Evolutionary conservation across 495 filamentous ascomycete genomes (phyloP).

Genomic region (Clohesyomyces aquaticus): DNA sequence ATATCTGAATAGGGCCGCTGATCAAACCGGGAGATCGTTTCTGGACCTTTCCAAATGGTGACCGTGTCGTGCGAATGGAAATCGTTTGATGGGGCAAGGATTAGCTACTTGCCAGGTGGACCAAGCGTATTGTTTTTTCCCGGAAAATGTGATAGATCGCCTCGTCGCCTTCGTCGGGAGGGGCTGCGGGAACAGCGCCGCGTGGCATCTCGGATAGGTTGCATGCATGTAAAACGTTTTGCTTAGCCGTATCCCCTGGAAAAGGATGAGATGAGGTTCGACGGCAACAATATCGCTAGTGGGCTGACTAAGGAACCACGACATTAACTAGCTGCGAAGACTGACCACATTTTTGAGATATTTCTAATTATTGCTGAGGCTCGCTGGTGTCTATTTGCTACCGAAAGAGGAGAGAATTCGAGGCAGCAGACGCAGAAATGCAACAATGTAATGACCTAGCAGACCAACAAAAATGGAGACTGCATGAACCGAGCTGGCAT

Average conservation of each 20-base stretch:
- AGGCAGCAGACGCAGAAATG: neutral
- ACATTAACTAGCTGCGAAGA: neutral
- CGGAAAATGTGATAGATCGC: neutral
- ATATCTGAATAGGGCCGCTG: no score
- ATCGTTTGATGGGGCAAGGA: neutral
- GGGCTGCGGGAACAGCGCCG: no score
- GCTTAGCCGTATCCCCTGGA: no score
- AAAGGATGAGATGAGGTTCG: slow-evolving; percentile 13
- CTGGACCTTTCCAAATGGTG: no score
- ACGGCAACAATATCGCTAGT: neutral
- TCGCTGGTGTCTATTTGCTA: slow-evolving; percentile 13
- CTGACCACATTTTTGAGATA: no score
- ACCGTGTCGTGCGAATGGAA: no score
- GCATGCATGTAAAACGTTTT: no score
- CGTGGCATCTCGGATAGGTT: no score
- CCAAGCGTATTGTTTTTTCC: neutral
- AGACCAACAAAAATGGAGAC: neutral
- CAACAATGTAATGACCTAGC: neutral
- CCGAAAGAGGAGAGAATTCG: neutral
- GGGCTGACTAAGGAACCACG: slow-evolving; percentile 2
- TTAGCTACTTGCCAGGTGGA: neutral
- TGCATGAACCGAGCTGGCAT: neutral
- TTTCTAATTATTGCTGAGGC: neutral
- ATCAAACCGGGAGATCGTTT: no score
- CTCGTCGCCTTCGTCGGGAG: no score